Base-by-base conservation (phyloP, 1,284 basidiomycete genomes). In the Leccinum griseonigrum region DNA sequence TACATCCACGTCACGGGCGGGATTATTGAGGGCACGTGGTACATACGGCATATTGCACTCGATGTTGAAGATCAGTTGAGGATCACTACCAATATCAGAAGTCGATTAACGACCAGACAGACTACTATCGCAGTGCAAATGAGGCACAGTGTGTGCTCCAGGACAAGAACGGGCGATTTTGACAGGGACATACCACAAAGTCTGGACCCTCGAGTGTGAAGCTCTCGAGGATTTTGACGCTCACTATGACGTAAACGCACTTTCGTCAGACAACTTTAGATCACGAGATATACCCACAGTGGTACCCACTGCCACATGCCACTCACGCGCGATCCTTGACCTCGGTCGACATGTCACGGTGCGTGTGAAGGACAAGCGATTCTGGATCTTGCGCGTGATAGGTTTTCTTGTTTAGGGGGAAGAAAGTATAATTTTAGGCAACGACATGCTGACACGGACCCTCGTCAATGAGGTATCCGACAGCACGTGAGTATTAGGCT, bases 51-150 rank as follows among this genome's bases (percentile, higher is more conserved):
- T 53, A 55, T 29, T 22, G 46, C 14, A 40, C 54, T 56, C 50
- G 60, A 66, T 43, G 54, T 54, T 62, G 69, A 69, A 69, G 67
- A 73, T 74, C 69, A 64, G 62, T 71, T 64, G 72, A 71, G 71
- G 69, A 71, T 71, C 67, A 68, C 68, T 74, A 32, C 69, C 58
- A 56, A 16, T 50, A 59, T 67, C 48, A 58, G 65, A 74, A 72
- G 68, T n/a, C 54, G 61, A 74, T 74, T 63, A 61, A 68, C 69
- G 62, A 63, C 54, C 51, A 53, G 54, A 46, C 31, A 63, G 48
- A 60, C 57, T 58, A 51, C 50, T 57, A 57, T 52, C 56, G 50
- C 28, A 40, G 29, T 52, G 54, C 36, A 31, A 34, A 54, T 46
- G 63, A 61, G 34, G 38, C 50, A 40, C 31, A 48, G 18, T 22